Conservation (phyloP, 306 rosid genomes). For the Bauhinia variegata region DNA sequence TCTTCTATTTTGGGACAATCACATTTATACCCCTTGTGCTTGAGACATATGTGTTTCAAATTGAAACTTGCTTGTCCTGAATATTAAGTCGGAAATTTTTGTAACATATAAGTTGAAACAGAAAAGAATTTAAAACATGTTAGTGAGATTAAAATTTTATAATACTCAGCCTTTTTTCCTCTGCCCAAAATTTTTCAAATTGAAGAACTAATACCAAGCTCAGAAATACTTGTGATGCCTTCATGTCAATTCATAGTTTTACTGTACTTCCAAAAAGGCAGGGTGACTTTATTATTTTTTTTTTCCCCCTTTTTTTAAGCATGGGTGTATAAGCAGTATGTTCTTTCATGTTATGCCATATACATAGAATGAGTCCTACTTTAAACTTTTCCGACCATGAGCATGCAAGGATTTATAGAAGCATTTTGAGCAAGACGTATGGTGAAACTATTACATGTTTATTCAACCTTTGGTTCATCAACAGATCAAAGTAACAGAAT, state of each 20-base stretch:
- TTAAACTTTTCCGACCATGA: not conserved
- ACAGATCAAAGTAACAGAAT: slow-evolving; percentile 28
- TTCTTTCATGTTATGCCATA: slow-evolving; percentile 20
- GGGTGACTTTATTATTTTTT: no score
- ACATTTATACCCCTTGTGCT: slow-evolving; percentile 1
- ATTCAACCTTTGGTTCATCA: slow-evolving; percentile 9
- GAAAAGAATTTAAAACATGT: not conserved
- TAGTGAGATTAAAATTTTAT: slow-evolving; percentile 11
- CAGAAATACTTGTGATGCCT: not conserved
- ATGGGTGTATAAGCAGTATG: not conserved
- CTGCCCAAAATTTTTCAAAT: not conserved
- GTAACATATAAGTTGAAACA: slow-evolving; percentile 8
- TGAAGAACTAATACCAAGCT: not conserved
- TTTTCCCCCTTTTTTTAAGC: no score
- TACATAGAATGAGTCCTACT: slow-evolving; percentile 6
- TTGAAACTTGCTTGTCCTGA: not conserved
- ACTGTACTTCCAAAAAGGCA: not conserved
- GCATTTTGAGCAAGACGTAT: slow-evolving; percentile 12
- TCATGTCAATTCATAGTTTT: not conserved
- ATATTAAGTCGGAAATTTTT: not conserved
- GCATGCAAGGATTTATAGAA: slow-evolving; percentile 18
- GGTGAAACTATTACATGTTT: slow-evolving; percentile 26
- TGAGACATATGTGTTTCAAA: no score
- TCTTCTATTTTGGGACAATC: not conserved
- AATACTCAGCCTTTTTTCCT: not conserved